Base-by-base conservation (phyloP, 169 alveolate genomes). In the Plasmodium berghei region DNA sequence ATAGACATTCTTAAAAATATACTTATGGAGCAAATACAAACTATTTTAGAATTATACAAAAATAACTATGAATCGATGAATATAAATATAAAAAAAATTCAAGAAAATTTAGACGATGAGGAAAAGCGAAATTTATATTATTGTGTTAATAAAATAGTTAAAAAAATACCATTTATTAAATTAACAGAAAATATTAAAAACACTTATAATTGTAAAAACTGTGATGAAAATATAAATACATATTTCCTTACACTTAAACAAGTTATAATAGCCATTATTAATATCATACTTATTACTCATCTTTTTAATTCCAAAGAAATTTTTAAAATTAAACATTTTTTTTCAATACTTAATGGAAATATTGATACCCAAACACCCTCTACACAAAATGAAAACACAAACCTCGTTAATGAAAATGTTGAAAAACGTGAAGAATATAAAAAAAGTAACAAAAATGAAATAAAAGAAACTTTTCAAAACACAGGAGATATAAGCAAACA, bases 1-100 rank as follows among this genome's bases (percentile, higher is more conserved):
- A 56, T 45, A 16, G 42, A 80, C 1, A 45, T 54, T 10, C 63
- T 67, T 58, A 83, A 59, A n/a, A 73, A 67, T 26, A 61, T 83
- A 14, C 20, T 83, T 34, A 83, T 48, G 28, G 90, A 83, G 22
- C 90, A 83, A 5, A 28, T 83, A 49, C 67, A 62, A 72, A 9
- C 20, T 9, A 83, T 67, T 26, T 62, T 83, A n/a, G 90, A 83
- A 5, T 24, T 83, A 14, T 83, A 83, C 63, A 66, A 83, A 67
- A 67, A 9, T 34, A 83, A 83, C 52, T 83, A 83, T 46, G 85
- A 67, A 28, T 83, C 85, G 9, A 66, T 83, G 90, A 83, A 71
- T 71, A 83, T 83, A 42, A 83, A 83, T 72, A 83, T 83, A 55
- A 83, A 83, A 66, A 83, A 83, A 72, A 54, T 67, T 61, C 85